Evolutionary conservation across 2,329 filamentous ascomycete species (phyloP), one percentile per base, ranked within the genome.

Genomic region (Epichloe scottii): DNA sequence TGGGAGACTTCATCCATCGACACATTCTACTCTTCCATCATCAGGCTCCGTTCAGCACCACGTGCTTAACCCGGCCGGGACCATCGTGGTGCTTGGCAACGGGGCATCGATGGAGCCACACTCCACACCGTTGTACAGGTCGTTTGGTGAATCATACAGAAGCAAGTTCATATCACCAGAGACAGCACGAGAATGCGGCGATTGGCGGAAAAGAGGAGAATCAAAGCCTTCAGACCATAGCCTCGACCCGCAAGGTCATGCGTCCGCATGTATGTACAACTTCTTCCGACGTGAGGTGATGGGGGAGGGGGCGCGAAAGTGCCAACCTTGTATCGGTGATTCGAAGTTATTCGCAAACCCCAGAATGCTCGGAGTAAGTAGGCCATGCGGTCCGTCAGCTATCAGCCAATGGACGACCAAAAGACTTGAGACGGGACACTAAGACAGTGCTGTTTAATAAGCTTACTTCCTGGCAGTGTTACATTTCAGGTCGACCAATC

Each of bases 401-500:
- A 17, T 34, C 47, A 10, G 4, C 5, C 3, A n/a, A 38, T 26
- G 14, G 47, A 23, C n/a, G 42, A 10, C 14, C 11, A 23, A 19
- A 10, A 38, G 14, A 46, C n/a, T 30, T 17, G n/a, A 17, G 35
- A 35, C 21, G 14, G 10, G 5, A 19, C n/a, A 19, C 38, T n/a
- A 41, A 33, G 41, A 26, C 26, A 30, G n/a, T n/a, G 30, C 35
- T 41, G 19, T 48, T 48, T 47, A 23, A 48, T 50, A 53, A 49
- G 51, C 48, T 53, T 50, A 43, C 43, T 50, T 53, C 33, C n/a
- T 50, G 43, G 51, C 37, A 14, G 8, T 30, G 51, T 45, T 33
- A 44, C 51, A 46, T 42, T 19, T 15, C 17, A 19, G 17, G 10
- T 39, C 11, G 11, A 6, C 48, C 23, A 23, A 23, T 34, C n/a